A percentile compares a stretch with the other conserved stretches of the same genome.
phyloP scores from a whole-genome alignment of 768 basidiomycete species.

The Favolaschia claudopus region DNA sequence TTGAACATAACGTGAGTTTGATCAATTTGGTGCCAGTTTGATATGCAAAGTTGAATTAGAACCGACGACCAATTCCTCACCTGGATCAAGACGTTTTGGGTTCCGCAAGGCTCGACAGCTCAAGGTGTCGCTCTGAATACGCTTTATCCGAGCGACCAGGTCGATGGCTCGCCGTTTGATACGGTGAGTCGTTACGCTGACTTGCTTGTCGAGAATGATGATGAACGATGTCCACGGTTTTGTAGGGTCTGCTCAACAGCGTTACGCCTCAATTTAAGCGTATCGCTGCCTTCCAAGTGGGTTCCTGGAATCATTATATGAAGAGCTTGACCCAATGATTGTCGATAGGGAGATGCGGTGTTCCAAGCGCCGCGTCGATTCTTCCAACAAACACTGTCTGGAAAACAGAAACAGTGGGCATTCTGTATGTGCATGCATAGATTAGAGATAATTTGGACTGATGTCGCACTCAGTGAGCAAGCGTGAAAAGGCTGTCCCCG shows the following conservation, averaged over 20 bases:
- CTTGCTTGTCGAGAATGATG: no score
- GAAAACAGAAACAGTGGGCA: conserved; percentile 48
- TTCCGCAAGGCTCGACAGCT: conserved; percentile 5
- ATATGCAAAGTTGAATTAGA: background rate
- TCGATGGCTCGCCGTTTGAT: conserved; percentile 26
- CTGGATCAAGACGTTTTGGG: conserved; percentile 13
- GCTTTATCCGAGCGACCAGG: conserved; percentile 13
- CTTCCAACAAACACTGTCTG: conserved; percentile 49
- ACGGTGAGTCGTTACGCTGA: no score
- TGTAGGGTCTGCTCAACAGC: conserved; percentile 8
- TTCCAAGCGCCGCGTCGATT: conserved; percentile 61
- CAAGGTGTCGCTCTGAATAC: background rate
- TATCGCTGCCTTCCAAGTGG: conserved; percentile 26
- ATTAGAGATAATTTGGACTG: background rate
- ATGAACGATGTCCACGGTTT: background rate
- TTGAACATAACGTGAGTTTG: conserved; percentile 36
- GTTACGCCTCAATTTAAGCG: conserved; percentile 31
- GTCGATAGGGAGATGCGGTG: conserved; percentile 47
- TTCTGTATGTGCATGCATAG: conserved; percentile 35
- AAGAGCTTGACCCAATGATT: background rate
- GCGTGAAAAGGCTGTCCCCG: conserved; percentile 37
- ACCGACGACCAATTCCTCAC: conserved; percentile 22
- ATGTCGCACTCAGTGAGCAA: conserved; percentile 37
- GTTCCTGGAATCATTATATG: background rate
- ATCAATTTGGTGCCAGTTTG: background rate